Conservation (phyloP, 2,329 filamentous ascomycete species). For the Pyrenophora tritici-repentis region DNA sequence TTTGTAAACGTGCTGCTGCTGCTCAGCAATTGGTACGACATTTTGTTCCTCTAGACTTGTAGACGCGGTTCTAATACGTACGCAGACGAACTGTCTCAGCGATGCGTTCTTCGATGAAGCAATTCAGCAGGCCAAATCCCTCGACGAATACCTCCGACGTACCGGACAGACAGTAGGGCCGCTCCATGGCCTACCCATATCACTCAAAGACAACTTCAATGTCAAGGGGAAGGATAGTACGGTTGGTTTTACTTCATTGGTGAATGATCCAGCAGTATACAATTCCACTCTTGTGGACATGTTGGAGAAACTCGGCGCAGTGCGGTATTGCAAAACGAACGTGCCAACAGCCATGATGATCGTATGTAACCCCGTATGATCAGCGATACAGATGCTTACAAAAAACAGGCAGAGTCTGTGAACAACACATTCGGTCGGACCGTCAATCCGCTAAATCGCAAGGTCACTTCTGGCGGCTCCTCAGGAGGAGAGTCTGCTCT, state of each 20-base stretch:
- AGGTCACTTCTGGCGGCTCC: constrained; percentile 66
- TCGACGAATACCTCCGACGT: constrained; percentile 57
- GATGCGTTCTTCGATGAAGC: constrained; percentile 62
- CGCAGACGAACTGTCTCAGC: constrained; percentile 63
- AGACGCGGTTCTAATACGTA: background rate
- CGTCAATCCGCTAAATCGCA: constrained; percentile 64
- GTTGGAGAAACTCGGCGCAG: constrained; percentile 64
- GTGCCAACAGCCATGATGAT: constrained; percentile 74
- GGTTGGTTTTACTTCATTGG: constrained; percentile 67
- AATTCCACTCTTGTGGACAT: constrained; percentile 64
- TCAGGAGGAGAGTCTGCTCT: constrained; percentile 71
- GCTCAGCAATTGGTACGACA: constrained; percentile 59
- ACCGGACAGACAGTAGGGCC: constrained; percentile 61
- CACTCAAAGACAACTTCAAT: constrained; percentile 74
- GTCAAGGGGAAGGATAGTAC: constrained; percentile 64
- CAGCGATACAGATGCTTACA: constrained; percentile 6
- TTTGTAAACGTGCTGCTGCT: constrained; percentile 60
- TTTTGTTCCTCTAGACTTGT: background rate
- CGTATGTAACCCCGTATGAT: constrained; percentile 16
- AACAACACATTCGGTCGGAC: constrained; percentile 70
- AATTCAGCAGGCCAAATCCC: constrained; percentile 55
- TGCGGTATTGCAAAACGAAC: constrained; percentile 74
- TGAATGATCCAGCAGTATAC: constrained; percentile 61
- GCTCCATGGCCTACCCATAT: constrained; percentile 69
- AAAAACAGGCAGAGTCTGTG: constrained; percentile 59